Base-by-base conservation (phyloP, 148 eudicot species). In the Nepenthes mirabilis region DNA sequence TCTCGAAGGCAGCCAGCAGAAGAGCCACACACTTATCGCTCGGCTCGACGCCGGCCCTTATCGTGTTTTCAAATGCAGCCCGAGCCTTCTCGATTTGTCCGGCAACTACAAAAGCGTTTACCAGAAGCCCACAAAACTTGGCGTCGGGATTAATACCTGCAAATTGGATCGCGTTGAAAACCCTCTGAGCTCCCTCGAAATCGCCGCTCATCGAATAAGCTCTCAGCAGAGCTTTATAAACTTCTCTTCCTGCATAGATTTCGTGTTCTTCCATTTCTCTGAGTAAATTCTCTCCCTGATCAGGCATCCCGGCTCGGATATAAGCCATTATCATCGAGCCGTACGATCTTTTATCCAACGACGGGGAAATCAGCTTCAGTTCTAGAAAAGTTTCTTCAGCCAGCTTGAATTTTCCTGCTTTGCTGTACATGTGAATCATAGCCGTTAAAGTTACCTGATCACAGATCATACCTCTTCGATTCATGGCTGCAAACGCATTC, bases 261-360 rank as follows among this genome's bases (percentile, higher is more conserved):
- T 88, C 79, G 54, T 57, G 77, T 9, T 58, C 53, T 53, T 89
- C 95, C 95, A 86, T 84, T 82, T 93, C 96, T 47, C 68, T 66
- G 1, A 86, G 77, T 64, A 86, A 71, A 51, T 32, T 64, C 60
- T 88, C 99, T 50, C 82, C 96, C 49, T 65, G 68, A 57, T 70
- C 64, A 34, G 79, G 88, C 82, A 73, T 72, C 32, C 70, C 76
- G 40, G 87, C 91, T 75, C 96, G 78, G 12, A 93, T 58, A 55
- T 83, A 93, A 12, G 95, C 90, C 96, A 88, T 93, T 76, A 93
- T 75, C 85, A 93, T 93, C 9, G 99, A 79, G 14, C 99, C 99
- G 52, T 88, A 93, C 2, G 96, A 84, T 62, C 88, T 83, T 59
- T 58, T 82, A 75, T 93, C 96, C 52, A 86, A 71, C 43, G 83